These are phyloP conservation scores for Scopulariopsis brevicaulis DNA, from an alignment of 2,329 filamentous ascomycete species.

Conservation along the genomic window DNA sequence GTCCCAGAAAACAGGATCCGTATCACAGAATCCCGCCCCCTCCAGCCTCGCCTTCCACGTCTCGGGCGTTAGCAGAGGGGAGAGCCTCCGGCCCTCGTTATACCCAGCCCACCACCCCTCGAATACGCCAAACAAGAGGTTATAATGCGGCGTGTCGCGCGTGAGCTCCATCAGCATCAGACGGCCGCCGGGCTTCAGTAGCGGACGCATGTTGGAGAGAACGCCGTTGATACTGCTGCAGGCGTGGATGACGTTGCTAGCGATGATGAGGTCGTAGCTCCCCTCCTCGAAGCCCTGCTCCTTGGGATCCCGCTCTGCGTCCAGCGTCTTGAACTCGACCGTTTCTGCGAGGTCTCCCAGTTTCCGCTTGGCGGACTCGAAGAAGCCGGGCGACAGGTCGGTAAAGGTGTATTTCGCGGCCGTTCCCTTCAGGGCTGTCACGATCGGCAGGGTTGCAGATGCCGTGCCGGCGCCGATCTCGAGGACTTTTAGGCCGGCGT, in stretches of 20 bases:
- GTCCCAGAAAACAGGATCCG: not conserved
- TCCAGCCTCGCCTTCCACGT: not conserved
- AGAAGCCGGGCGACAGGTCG: slow-evolving; percentile 24
- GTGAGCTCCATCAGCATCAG: not conserved
- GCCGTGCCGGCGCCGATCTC: slow-evolving; percentile 13
- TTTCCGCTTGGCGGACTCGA: slow-evolving; percentile 12
- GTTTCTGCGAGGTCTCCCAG: slow-evolving; percentile 2
- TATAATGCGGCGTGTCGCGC: not conserved
- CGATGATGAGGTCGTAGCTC: slow-evolving; percentile 14
- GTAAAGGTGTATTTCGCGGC: slow-evolving; percentile 23
- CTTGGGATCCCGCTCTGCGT: slow-evolving; percentile 6
- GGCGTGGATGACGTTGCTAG: slow-evolving; percentile 17
- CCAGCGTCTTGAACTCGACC: slow-evolving; percentile 14
- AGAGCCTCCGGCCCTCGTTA: not conserved
- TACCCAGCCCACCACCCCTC: not conserved
- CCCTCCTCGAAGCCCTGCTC: slow-evolving; percentile 9
- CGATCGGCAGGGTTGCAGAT: slow-evolving; percentile 1
- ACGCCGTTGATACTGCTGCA: slow-evolving; percentile 15
- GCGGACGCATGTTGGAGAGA: slow-evolving; percentile 2
- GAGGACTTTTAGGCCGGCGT: slow-evolving; percentile 13
- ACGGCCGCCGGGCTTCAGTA: slow-evolving; percentile 15
- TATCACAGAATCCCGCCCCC: not conserved
- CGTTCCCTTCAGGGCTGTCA: slow-evolving; percentile 6
- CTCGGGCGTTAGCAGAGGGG: not conserved
- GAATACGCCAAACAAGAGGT: slow-evolving; percentile 1